A percentile compares a stretch with the other conserved stretches of the same genome.
Conservation (phyloP, 148 eudicot genomes). For the Silene latifolia region DNA sequence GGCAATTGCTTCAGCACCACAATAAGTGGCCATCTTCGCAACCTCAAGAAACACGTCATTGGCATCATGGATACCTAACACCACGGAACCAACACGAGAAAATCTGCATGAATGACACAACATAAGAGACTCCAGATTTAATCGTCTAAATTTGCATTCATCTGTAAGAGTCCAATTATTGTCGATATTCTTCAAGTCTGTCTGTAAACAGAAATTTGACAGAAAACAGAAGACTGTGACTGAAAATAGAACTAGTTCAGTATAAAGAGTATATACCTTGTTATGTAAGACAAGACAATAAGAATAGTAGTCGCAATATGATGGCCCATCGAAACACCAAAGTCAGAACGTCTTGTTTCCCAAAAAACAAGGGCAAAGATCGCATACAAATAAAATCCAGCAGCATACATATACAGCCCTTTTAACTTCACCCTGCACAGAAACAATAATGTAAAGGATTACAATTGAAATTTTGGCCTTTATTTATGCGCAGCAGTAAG, state of each 20-base stretch:
- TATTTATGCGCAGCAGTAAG: neutral
- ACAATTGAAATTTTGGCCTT: neutral
- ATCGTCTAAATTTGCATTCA: too few relatives aligned
- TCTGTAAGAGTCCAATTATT: too few relatives aligned
- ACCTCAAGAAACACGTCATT: constrained; percentile 91
- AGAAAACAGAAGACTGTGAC: too few relatives aligned
- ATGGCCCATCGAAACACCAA: constrained; percentile 96
- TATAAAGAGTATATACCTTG: constrained; percentile 39
- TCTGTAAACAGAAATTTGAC: too few relatives aligned
- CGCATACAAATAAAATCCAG: constrained; percentile 82
- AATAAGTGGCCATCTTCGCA: constrained; percentile 94
- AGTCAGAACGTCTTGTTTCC: constrained; percentile 95
- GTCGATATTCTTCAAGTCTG: too few relatives aligned
- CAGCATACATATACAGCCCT: constrained; percentile 72
- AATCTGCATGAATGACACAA: constrained; percentile 51
- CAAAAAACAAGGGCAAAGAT: constrained; percentile 89
- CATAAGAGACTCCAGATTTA: neutral
- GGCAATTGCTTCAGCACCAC: constrained; percentile 76
- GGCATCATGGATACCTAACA: constrained; percentile 93
- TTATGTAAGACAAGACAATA: constrained; percentile 62
- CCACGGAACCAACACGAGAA: constrained; percentile 81
- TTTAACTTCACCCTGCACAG: constrained; percentile 70
- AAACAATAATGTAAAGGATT: neutral
- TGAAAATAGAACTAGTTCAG: too few relatives aligned
- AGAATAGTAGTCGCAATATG: constrained; percentile 73